Evolutionary conservation across 2,329 filamentous ascomycete species (phyloP), one percentile per base, ranked within the genome.

Genomic region (Xylaria sp.): DNA sequence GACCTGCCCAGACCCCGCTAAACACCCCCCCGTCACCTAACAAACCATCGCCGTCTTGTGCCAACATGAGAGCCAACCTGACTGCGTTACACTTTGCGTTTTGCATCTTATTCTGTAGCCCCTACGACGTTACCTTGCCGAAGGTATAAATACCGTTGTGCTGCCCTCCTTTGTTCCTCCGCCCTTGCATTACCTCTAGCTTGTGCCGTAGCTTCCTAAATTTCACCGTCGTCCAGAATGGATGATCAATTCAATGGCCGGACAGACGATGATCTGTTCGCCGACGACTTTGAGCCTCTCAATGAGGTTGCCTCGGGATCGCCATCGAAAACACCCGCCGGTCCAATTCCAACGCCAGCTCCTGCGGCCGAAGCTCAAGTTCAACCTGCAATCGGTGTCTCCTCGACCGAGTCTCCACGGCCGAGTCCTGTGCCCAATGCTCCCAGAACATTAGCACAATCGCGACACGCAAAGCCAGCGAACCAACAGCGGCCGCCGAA

Each of bases 261-360:
- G 19, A 87, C 85, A 46, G 85, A 87, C 69, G 85, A 87, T 67
- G 85, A 87, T 70, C 79, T 87, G 61, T 87, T 87, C 71, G 82
- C 83, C 62, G 85, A 87, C 67, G 85, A 87, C 68, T 86, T 87
- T 60, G 85, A 87, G 72, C 84, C 84, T 7, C 79, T 86, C 52
- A 74, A 56, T 15, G 70, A 25, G 29, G 51, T 66, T 40, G 54
- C 46, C 5, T 41, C 60, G 13, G 43, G 59, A 23, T 37, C 56
- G 43, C 25, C 53, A 31, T 29, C 47, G 19, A 40, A 47, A 40
- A 15, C 48, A 10, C 25, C 53, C 11, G 25, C 47, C 11, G 23
- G 38, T 23, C 19, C 54, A 17, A 37, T 52, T 21, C 40, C 62
- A 7, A 59, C 62, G 6, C 31, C 64, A 3, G 62, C 57, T 9